Percentiles rank a stretch among this genome's conserved stretches.
Conservation (phyloP, 2,329 filamentous ascomycete genomes). For the Aphanoascus verrucosus region DNA sequence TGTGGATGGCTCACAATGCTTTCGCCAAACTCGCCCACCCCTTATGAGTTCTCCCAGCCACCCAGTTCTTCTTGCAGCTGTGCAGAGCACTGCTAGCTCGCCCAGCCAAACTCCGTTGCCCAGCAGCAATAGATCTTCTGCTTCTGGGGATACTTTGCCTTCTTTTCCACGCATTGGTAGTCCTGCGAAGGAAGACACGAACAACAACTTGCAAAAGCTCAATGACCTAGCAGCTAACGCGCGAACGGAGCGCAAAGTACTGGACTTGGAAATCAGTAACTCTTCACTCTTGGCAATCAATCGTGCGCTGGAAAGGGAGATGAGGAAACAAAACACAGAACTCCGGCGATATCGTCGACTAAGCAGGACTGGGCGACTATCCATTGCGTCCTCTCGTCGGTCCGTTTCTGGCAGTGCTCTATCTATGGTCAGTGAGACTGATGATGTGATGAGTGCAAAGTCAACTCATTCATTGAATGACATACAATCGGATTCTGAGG, state of each 20-base stretch:
- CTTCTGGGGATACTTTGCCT: conserved; percentile 11
- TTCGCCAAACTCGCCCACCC: conserved; percentile 5
- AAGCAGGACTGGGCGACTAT: conserved; percentile 67
- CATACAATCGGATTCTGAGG: conserved; percentile 27
- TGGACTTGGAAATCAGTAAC: conserved; percentile 94
- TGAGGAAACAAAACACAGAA: conserved; percentile 83
- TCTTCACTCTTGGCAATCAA: conserved; percentile 93
- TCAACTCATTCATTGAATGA: conserved; percentile 25
- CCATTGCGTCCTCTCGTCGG: conserved; percentile 43
- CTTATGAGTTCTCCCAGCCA: conserved; percentile 8
- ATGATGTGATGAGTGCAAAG: conserved; percentile 27
- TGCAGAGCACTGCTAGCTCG: neutral
- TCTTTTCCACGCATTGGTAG: conserved; percentile 11
- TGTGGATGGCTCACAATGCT: conserved; percentile 15
- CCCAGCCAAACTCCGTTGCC: conserved; percentile 3
- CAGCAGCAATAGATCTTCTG: conserved; percentile 10
- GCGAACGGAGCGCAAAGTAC: conserved; percentile 81
- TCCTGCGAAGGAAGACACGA: conserved; percentile 13
- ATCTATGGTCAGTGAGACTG: conserved; percentile 38
- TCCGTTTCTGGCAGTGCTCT: conserved; percentile 37
- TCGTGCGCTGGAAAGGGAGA: conserved; percentile 75
- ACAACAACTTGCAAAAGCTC: conserved; percentile 27
- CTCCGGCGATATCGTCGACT: conserved; percentile 76
- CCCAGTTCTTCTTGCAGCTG: neutral
- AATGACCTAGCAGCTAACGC: conserved; percentile 79